phyloP scores from a whole-genome alignment of 1,139 yeast genomes.

The Yamadazyma trypodendri region DNA sequence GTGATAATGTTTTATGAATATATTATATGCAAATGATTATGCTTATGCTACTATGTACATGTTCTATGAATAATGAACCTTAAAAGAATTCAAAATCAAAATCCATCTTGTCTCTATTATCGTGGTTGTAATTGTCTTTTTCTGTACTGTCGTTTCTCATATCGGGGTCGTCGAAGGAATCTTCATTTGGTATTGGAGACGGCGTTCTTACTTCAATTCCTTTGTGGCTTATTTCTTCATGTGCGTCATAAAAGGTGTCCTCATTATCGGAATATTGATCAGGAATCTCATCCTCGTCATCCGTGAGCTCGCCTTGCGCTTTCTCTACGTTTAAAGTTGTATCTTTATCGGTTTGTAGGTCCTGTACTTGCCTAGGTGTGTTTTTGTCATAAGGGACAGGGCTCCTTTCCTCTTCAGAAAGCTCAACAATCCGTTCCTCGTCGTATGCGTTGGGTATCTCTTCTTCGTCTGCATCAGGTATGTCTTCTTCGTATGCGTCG shows the following conservation, averaged over 20 bases:
- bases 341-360: conserved; percentile 2
- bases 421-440: conserved; percentile 8
- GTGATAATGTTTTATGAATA: conserved; percentile 1
- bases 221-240: not conserved
- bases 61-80: not conserved
- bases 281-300: conserved; percentile 13
- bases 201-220: conserved; percentile 6
- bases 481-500: conserved; percentile 9
- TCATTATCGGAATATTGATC: conserved; percentile 9
- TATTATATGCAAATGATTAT: conserved; percentile 3
- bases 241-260: conserved; percentile 3
- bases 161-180: conserved; percentile 1
- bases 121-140: conserved; percentile 6
- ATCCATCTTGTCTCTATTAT: conserved; percentile 19
- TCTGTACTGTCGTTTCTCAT: conserved; percentile 5
- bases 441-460: conserved; percentile 10
- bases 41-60: conserved; percentile 3
- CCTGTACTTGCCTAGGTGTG: no score
- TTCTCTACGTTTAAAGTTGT: no score
- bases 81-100: conserved; percentile 33
- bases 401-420: conserved; percentile 7
- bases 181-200: conserved; percentile 1
- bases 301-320: no score
- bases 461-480: conserved; percentile 7
- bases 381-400: conserved; percentile 8